Evolutionary conservation across 2,329 filamentous ascomycete species (phyloP), one percentile per base, ranked within the genome.

Genomic region (Hymenoscyphus occultus): DNA sequence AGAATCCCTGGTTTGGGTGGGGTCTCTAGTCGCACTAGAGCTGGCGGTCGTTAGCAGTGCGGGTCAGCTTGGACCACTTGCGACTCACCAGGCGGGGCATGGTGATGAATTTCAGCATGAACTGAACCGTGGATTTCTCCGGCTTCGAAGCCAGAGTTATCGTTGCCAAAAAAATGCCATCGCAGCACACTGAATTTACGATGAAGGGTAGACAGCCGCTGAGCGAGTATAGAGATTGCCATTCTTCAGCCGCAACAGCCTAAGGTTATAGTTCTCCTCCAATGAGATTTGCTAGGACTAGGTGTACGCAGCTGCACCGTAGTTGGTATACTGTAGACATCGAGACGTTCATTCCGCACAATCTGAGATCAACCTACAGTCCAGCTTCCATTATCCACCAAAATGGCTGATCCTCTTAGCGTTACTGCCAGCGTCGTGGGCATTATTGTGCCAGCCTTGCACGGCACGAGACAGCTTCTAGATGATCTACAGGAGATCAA

Each of bases 401-500:
- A 51, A 58, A 54, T 54, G 59, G n/a, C 40, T n/a, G 40, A 75
- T 64, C 72, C 75, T 67, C 70, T 77, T 59, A 75, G 74, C 61
- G 67, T 76, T 67, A 67, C 72, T 31, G 75, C 74, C 16, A 71
- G 72, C 69, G 65, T 73, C 32, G 71, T 75, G 14, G 70, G 74
- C 62, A 70, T 77, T 60, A 70, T 69, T 59, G 72, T 72, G 31
- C 74, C 72, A 56, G 72, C 74, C 63, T 68, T 75, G 59, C 73
- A 77, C 56, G 70, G 67, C 61, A 72, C 70, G 66, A 69, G 70
- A 65, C 72, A 75, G 31, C 71, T 77, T 59, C 63, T 75, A 64
- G 70, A 73, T 35, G 74, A 77, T 67, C 67, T 77, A 59, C 68
- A 74, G 64, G 65, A 72, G 63, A 67, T 77, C 64, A 74, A 68